These are phyloP conservation scores for Nitzschia inconspicua DNA, from an alignment of 108 stramenopile genomes.

Conservation along the genomic window DNA sequence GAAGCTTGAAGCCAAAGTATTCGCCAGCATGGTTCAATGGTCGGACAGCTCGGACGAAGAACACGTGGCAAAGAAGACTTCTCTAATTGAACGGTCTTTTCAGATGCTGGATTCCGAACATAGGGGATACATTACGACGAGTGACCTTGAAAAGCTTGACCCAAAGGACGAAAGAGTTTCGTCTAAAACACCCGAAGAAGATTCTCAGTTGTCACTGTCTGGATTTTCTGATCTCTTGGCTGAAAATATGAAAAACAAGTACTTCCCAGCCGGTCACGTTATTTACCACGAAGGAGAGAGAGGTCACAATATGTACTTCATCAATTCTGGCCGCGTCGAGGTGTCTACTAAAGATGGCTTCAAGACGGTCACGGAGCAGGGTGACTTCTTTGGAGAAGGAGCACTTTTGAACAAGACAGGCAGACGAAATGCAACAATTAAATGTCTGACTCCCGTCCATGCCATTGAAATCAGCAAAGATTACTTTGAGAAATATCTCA, in stretches of 20 bases:
- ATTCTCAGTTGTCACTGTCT: constrained; percentile 41
- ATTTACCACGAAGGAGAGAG: constrained; percentile 62
- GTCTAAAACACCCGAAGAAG: constrained; percentile 21
- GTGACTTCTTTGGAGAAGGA: constrained; percentile 75
- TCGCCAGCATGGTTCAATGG: constrained; percentile 55
- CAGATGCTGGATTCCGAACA: constrained; percentile 47
- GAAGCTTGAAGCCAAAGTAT: constrained; percentile 65
- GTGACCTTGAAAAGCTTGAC: constrained; percentile 36
- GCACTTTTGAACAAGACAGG: constrained; percentile 39
- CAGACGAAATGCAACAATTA: constrained; percentile 48
- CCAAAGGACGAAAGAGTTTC: constrained; percentile 12
- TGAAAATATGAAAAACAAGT: constrained; percentile 65
- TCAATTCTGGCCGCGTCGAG: constrained; percentile 65
- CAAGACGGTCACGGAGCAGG: constrained; percentile 35
- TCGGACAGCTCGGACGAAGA: constrained; percentile 45
- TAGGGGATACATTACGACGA: constrained; percentile 44
- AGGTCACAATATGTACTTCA: constrained; percentile 75
- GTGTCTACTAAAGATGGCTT: constrained; percentile 63
- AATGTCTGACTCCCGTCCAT: constrained; percentile 69
- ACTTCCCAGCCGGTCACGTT: constrained; percentile 60
- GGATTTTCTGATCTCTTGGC: constrained; percentile 57
- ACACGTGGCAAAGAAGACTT: constrained; percentile 46
- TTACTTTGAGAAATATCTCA: constrained; percentile 73
- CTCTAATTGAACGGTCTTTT: constrained; percentile 74
- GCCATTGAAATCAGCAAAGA: constrained; percentile 66